Evolutionary conservation across 768 basidiomycete species (phyloP).

Genomic region (Lactarius hengduanensis): DNA sequence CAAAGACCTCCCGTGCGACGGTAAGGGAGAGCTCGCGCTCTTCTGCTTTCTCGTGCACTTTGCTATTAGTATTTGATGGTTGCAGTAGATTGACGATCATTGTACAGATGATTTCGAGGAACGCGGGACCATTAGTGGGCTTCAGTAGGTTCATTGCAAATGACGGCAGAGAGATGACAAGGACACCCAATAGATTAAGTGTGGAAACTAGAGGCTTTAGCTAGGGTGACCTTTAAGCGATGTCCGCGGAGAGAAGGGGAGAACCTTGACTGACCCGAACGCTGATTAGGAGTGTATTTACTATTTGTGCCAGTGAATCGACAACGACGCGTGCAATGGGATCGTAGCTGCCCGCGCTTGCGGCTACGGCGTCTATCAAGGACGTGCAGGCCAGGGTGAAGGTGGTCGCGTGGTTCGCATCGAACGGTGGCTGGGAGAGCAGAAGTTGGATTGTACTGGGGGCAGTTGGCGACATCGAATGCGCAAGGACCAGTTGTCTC

Average conservation of each 20-base stretch:
- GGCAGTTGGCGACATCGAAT: slow-evolving; percentile 11
- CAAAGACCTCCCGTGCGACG: slow-evolving; percentile 22
- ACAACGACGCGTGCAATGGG: slow-evolving; percentile 11
- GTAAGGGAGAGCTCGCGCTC: slow-evolving; percentile 3
- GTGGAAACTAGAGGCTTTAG: slow-evolving; percentile 18
- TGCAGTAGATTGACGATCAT: slow-evolving; percentile 19
- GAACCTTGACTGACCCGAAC: slow-evolving; percentile 15
- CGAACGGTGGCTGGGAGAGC: slow-evolving; percentile 14
- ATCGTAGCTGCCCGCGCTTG: slow-evolving; percentile 15
- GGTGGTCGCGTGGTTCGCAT: background rate
- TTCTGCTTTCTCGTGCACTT: background rate
- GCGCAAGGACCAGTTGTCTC: slow-evolving; percentile 26
- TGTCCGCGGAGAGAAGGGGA: background rate
- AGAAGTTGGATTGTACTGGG: slow-evolving; percentile 26
- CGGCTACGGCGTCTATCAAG: slow-evolving; percentile 20
- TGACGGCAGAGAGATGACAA: slow-evolving; percentile 24
- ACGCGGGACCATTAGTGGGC: slow-evolving; percentile 8
- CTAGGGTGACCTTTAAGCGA: slow-evolving; percentile 11
- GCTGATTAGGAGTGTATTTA: slow-evolving; percentile 15
- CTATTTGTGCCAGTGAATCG: slow-evolving; percentile 23
- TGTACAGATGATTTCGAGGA: slow-evolving; percentile 22
- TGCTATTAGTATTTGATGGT: slow-evolving; percentile 16
- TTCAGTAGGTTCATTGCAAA: slow-evolving; percentile 18
- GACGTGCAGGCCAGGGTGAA: slow-evolving; percentile 23
- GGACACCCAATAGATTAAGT: slow-evolving; percentile 24